Percentiles rank a stretch among this genome's conserved stretches.
Evolutionary conservation across 139 green algal species (phyloP).

Genomic region (Micractinium conductrix): DNA sequence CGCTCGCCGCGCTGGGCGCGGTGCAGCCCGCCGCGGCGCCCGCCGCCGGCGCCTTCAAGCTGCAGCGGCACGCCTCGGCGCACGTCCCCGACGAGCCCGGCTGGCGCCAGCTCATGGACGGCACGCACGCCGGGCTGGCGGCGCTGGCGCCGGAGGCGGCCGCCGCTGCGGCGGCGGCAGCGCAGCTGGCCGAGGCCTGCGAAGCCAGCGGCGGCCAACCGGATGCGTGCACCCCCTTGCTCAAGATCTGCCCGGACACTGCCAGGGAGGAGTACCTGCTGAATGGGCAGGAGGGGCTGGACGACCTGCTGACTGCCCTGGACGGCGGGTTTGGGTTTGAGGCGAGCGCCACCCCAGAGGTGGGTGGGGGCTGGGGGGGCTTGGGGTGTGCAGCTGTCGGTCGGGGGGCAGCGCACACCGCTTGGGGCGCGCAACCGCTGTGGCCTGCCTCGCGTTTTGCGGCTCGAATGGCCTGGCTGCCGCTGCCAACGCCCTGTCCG

Average conservation of each 20-base stretch:
- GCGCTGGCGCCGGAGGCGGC: neutral
- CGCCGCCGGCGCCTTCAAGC: slow-evolving; percentile 46
- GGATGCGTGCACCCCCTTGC: slow-evolving; percentile 17
- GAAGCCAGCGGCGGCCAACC: neutral
- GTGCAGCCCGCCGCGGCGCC: slow-evolving; percentile 38
- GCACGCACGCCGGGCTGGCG: slow-evolving; percentile 34
- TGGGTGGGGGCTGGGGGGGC: too few species aligned
- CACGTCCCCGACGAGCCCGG: slow-evolving; percentile 56
- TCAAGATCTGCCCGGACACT: slow-evolving; percentile 51
- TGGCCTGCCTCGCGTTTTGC: too few species aligned
- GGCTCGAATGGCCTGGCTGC: too few species aligned
- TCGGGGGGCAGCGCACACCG: too few species aligned
- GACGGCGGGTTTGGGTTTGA: slow-evolving; percentile 40
- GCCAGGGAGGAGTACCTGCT: slow-evolving; percentile 75
- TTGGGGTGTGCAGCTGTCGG: too few species aligned
- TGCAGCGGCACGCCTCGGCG: slow-evolving; percentile 7
- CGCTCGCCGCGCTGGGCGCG: slow-evolving; percentile 41
- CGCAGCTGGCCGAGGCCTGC: neutral
- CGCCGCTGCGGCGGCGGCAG: neutral
- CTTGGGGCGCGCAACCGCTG: too few species aligned
- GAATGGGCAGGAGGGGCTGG: slow-evolving; percentile 77
- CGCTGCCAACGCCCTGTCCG: too few species aligned
- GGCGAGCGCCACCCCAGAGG: neutral
- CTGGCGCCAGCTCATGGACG: slow-evolving; percentile 55
- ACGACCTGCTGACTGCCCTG: slow-evolving; percentile 67